Evolutionary conservation across 2,329 filamentous ascomycete genomes (phyloP).

Genomic region (Scleromitrula shiraiana): DNA sequence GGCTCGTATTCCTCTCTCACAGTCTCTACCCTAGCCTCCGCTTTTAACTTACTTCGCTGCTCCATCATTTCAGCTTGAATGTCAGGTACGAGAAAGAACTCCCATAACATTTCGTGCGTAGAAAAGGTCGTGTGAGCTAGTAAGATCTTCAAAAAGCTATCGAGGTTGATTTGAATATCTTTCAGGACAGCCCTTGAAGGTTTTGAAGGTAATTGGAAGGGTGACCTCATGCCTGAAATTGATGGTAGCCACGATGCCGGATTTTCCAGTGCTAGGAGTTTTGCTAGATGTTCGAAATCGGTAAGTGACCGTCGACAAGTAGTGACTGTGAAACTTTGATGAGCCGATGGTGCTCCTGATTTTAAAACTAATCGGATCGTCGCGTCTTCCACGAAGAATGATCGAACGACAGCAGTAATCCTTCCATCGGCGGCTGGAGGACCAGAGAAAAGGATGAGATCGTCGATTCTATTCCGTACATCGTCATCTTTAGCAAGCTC

Average conservation of each 20-base stretch:
- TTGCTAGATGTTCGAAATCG: constrained; percentile 87
- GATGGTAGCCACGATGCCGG: constrained; percentile 91
- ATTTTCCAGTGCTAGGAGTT: constrained; percentile 77
- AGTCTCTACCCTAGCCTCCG: constrained; percentile 71
- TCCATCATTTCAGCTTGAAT: constrained; percentile 85
- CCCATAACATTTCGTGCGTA: constrained; percentile 96
- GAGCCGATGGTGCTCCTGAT: constrained; percentile 76
- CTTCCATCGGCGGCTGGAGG: constrained; percentile 65
- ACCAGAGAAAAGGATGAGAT: constrained; percentile 76
- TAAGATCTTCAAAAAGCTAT: constrained; percentile 81
- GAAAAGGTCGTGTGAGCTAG: constrained; percentile 86
- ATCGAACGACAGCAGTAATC: constrained; percentile 86
- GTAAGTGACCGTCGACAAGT: constrained; percentile 80
- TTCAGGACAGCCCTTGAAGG: constrained; percentile 81
- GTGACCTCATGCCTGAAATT: constrained; percentile 68
- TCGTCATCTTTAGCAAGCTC: constrained; percentile 98
- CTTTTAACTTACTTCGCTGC: constrained; percentile 79
- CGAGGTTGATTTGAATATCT: constrained; percentile 78
- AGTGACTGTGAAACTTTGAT: constrained; percentile 83
- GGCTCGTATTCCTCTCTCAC: constrained; percentile 85
- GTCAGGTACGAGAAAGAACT: constrained; percentile 95
- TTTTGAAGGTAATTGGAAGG: constrained; percentile 88
- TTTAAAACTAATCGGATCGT: constrained; percentile 90
- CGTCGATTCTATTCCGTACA: constrained; percentile 91
- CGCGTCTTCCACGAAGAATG: constrained; percentile 95